phyloP scores from a whole-genome alignment of 257 asterid genomes.

The Nicotiana sylvestris region DNA sequence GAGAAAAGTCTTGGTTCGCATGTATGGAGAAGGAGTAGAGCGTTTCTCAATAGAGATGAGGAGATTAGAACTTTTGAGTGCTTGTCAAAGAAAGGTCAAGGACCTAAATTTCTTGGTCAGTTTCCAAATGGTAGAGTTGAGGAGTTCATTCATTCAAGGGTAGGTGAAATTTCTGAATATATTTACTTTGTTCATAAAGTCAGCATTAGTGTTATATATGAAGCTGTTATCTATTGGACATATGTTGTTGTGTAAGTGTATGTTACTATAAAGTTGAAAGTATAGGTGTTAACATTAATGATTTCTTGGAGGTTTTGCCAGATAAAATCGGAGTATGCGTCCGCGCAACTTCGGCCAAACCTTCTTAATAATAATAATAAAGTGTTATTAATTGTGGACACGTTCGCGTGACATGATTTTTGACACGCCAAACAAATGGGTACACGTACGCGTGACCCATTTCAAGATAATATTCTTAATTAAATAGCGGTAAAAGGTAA shows the following conservation, averaged over 20 bases:
- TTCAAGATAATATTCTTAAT: too few species aligned
- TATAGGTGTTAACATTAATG: too few species aligned
- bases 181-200: neutral
- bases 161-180: slow-evolving; percentile 21
- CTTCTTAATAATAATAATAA: too few species aligned
- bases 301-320: too few species aligned
- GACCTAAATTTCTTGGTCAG: slow-evolving; percentile 72
- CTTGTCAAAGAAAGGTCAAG: slow-evolving; percentile 60
- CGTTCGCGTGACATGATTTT: too few species aligned
- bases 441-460: too few species aligned
- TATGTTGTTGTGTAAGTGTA: neutral
- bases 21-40: slow-evolving; percentile 84
- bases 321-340: too few species aligned
- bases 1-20: slow-evolving; percentile 64
- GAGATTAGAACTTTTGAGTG: slow-evolving; percentile 65
- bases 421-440: too few species aligned
- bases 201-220: neutral
- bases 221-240: neutral
- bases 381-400: too few species aligned
- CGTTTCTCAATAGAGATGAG: slow-evolving; percentile 66
- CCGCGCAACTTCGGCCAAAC: too few species aligned
- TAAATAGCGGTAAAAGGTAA: too few species aligned
- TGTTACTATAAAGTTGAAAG: neutral
- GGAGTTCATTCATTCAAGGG: slow-evolving; percentile 91
- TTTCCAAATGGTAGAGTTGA: slow-evolving; percentile 74